These are phyloP conservation scores for Fomitiporia mediterranea DNA, from an alignment of 1,284 basidiomycete genomes.

Conservation along the genomic window DNA sequence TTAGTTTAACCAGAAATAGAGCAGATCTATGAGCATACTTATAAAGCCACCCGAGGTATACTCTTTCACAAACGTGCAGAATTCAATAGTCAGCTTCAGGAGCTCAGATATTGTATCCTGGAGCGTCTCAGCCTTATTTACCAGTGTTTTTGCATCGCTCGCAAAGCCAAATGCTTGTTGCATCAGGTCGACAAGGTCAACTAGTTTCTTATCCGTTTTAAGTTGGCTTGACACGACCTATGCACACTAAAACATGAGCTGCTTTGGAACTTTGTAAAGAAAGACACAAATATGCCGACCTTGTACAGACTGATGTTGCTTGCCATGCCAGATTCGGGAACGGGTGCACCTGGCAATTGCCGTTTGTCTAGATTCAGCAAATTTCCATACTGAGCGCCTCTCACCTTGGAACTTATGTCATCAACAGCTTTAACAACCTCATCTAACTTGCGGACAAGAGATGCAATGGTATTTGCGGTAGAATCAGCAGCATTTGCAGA, in stretches of 20 bases:
- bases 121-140: not conserved
- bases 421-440: too few relatives aligned
- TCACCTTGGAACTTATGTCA: too few relatives aligned
- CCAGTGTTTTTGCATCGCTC: not conserved
- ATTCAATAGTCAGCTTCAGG: slow-evolving; percentile 1
- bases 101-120: not conserved
- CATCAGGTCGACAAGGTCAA: not conserved
- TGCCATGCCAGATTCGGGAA: not conserved
- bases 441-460: too few relatives aligned
- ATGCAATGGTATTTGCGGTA: too few relatives aligned
- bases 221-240: not conserved
- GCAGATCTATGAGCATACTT: not conserved
- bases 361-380: too few relatives aligned
- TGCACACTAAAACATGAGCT: too few relatives aligned
- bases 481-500: too few relatives aligned
- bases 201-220: not conserved
- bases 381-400: too few relatives aligned
- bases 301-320: not conserved
- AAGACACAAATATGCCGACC: not conserved
- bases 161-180: not conserved
- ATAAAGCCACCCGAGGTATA: not conserved
- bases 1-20: not conserved
- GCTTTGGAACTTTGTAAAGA: too few relatives aligned
- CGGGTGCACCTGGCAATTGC: not conserved
- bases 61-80: not conserved